These are phyloP conservation scores for Trypanosoma melophagium DNA, from an alignment of 208 protist genomes.

Conservation along the genomic window DNA sequence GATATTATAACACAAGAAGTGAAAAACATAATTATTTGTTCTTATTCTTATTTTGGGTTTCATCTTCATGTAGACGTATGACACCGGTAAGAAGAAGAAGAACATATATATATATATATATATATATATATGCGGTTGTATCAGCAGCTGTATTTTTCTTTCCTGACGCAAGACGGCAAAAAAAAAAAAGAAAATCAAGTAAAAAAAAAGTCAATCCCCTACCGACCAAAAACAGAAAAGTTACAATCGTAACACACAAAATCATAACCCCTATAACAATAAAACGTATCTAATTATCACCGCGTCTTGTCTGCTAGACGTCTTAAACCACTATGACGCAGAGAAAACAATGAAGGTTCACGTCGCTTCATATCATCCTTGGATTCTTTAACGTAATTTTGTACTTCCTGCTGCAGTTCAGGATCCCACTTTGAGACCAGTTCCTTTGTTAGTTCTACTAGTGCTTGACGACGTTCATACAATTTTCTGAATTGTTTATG, in stretches of 20 bases:
- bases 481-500: slow-evolving; percentile 89
- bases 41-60: not conserved
- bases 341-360: slow-evolving; percentile 86
- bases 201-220: not conserved
- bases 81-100: too few species aligned
- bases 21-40: not conserved
- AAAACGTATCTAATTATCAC: not conserved
- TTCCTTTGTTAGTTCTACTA: slow-evolving; percentile 51
- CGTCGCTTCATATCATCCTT: slow-evolving; percentile 45
- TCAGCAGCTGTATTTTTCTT: not conserved
- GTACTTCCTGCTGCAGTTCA: slow-evolving; percentile 74
- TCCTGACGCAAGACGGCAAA: too few species aligned
- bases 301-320: slow-evolving; percentile 27
- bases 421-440: slow-evolving; percentile 76
- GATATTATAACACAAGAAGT: not conserved
- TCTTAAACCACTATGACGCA: slow-evolving; percentile 72
- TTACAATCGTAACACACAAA: slow-evolving; percentile 9
- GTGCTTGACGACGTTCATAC: slow-evolving; percentile 71
- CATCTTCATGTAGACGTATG: too few species aligned
- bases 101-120: too few species aligned
- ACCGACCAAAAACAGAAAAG: slow-evolving; percentile 1
- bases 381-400: slow-evolving; percentile 47
- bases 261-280: slow-evolving; percentile 1
- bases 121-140: too few species aligned
- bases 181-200: too few species aligned